Conservation (phyloP, 352 stramenopile genomes). For the Phytophthora ohioensis region DNA sequence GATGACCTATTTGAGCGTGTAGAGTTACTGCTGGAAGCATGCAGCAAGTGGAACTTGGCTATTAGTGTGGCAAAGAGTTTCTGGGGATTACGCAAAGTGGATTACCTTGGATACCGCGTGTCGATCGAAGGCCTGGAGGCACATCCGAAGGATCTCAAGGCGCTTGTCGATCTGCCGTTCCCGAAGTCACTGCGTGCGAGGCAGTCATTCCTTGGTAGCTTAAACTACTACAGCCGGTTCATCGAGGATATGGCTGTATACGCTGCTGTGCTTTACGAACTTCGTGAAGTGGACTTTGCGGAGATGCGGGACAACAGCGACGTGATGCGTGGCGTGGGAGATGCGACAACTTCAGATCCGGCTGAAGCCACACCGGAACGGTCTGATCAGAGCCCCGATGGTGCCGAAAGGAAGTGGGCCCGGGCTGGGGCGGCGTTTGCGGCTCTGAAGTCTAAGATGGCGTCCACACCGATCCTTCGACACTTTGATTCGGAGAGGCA, state of each 20-base stretch:
- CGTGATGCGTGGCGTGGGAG: neutral
- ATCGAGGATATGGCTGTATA: conserved; percentile 32
- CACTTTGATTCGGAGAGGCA: conserved; percentile 21
- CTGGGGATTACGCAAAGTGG: conserved; percentile 19
- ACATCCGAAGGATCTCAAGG: conserved; percentile 18
- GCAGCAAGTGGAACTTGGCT: conserved; percentile 29
- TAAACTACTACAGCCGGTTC: conserved; percentile 37
- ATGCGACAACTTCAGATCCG: neutral
- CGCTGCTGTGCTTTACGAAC: conserved; percentile 11
- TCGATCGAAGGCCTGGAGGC: conserved; percentile 2
- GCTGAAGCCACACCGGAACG: neutral
- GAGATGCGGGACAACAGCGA: neutral
- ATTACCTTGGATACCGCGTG: conserved; percentile 28
- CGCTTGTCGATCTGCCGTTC: conserved; percentile 13
- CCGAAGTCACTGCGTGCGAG: conserved; percentile 1
- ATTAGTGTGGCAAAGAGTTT: conserved; percentile 42
- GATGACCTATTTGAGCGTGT: conserved; percentile 18
- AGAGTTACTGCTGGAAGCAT: conserved; percentile 13
- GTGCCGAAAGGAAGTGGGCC: neutral
- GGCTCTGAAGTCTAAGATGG: conserved; percentile 1
- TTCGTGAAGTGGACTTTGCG: conserved; percentile 10
- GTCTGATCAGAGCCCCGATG: neutral
- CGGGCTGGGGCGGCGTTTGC: neutral
- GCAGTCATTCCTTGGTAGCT: conserved; percentile 33
- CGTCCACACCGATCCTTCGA: conserved; percentile 6